phyloP scores from a whole-genome alignment of 2,329 filamentous ascomycete genomes.

The Alternaria sp. region DNA sequence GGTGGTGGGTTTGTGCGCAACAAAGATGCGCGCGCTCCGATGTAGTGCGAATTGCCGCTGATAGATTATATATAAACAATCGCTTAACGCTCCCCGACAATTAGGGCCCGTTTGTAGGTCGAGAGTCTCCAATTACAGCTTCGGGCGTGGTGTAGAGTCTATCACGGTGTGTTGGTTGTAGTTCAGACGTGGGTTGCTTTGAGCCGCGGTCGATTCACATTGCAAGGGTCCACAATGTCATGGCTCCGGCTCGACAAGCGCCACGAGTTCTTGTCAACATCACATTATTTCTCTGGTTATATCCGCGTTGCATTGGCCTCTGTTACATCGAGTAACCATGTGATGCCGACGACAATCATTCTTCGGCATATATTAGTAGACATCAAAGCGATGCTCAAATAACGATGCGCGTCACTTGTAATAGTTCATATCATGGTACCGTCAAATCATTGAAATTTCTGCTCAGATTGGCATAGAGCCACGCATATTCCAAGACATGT shows the following conservation, averaged over 20 bases:
- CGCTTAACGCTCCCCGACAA: background rate
- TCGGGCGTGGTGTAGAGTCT: conserved; percentile 2
- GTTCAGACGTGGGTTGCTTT: conserved; percentile 10
- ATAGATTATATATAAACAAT: background rate
- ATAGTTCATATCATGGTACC: background rate
- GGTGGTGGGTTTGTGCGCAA: background rate
- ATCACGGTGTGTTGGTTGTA: conserved; percentile 10
- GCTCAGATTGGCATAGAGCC: conserved; percentile 13
- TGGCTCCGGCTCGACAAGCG: conserved; percentile 15
- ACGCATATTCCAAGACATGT: conserved; percentile 21
- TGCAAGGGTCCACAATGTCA: conserved; percentile 23
- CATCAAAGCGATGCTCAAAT: background rate
- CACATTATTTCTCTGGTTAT: background rate
- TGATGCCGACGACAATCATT: background rate
- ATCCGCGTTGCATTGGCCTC: background rate
- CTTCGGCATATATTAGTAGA: background rate
- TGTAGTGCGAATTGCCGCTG: background rate
- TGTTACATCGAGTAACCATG: background rate
- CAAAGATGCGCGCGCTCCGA: background rate
- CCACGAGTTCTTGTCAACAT: background rate
- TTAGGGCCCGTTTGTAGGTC: background rate
- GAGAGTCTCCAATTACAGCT: background rate
- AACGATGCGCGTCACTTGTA: background rate
- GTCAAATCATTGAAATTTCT: conserved; percentile 11
- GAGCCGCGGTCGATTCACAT: conserved; percentile 22